Base-by-base conservation (phyloP, 192 early-diverging fungal genomes). In the Paraglomus brasilianum region DNA sequence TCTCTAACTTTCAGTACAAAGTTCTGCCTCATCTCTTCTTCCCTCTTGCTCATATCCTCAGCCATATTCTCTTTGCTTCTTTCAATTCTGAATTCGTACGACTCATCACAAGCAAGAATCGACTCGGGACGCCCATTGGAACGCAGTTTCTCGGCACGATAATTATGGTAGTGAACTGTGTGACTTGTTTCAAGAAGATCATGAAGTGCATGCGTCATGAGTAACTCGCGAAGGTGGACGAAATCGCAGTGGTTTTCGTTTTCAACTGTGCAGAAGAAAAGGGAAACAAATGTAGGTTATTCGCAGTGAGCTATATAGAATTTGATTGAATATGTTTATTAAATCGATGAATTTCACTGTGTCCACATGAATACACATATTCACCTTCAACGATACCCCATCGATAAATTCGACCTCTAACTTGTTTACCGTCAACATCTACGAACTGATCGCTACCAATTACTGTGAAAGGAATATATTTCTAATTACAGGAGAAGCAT, bases 141-240 rank as follows among this genome's bases (percentile, higher is more conserved):
- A 40, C 90, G 85, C 49, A 95, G 87, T 43, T 80, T 79, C 19
- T 74, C 43, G 8, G 82, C 82, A 43, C 93, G 88, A 74, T 89
- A 87, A 13, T 78, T 74, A 48, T 90, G 86, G 72, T 95, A 95
- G 72, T 93, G 91, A 15, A 85, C 79, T 41, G 45, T 77, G 63
- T 93, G 91, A 13, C 91, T 95, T 11, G 88, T 89, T 24, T 91
- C 89, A 62, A 93, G 89, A 45, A 95, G 74, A 58, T 95, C 93
- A 68, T 91, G 87, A 44, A 95, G 76, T 61, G 82, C 83, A 36
- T 80, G 78, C 55, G 79, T 69, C 81, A 92, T 89, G 10, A 92
- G 65, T n/a, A 91, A 65, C 58, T 92, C 85, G 36, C 90, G 78
- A 39, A 93, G 73, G 71, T 83, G 78, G 22, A 87, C 81, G 76